phyloP scores from a whole-genome alignment of 208 protist species.

The Wallacemonas sp. region DNA sequence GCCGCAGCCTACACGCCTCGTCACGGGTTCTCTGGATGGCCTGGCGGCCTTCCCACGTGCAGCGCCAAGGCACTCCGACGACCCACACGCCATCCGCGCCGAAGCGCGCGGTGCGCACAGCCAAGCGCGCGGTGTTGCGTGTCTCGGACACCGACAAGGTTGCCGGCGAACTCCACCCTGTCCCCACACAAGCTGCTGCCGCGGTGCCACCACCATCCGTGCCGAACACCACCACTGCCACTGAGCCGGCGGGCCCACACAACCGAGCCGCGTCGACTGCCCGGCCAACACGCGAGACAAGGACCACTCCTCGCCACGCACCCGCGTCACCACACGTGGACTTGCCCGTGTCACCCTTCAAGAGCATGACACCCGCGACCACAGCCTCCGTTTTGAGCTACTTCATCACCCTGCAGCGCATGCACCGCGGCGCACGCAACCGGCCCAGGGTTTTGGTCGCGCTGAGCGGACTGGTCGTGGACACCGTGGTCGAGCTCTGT shows the following conservation, averaged over 20 bases:
- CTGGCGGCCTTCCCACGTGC: no score
- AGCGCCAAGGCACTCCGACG: not conserved
- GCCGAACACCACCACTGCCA: no score
- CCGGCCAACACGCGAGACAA: no score
- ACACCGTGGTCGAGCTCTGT: not conserved
- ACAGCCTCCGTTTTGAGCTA: constrained; percentile 8
- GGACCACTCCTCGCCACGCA: no score
- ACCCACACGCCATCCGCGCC: not conserved
- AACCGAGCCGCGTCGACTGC: no score
- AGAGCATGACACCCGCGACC: not conserved
- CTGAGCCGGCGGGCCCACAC: no score
- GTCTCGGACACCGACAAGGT: not conserved
- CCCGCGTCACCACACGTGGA: no score
- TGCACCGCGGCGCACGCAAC: constrained; percentile 4
- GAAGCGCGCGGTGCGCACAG: not conserved
- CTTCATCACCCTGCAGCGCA: constrained; percentile 17
- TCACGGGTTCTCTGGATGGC: no score
- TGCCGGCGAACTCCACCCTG: not conserved
- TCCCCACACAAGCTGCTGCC: no score
- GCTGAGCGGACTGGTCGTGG: not conserved
- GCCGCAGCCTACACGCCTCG: no score
- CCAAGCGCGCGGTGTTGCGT: not conserved
- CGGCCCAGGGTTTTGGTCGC: not conserved
- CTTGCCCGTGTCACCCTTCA: not conserved
- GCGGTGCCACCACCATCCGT: no score